Conservation (phyloP, 352 stramenopile genomes). For the Bremia lactucae region DNA sequence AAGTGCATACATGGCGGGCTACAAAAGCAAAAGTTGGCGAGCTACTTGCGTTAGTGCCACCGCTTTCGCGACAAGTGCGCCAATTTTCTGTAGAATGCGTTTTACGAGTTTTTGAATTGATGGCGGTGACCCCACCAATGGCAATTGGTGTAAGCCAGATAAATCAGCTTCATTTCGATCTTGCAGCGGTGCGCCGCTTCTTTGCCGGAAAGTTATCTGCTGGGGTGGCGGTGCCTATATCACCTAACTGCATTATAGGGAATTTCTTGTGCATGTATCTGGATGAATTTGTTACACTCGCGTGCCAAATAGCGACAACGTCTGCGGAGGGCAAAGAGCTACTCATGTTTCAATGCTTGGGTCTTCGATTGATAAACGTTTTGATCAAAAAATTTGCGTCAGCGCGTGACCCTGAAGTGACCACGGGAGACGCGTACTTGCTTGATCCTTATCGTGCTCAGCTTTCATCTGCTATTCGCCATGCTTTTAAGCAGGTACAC, state of each 20-base stretch:
- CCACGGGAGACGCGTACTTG: conserved; percentile 37
- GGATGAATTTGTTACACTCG: conserved; percentile 79
- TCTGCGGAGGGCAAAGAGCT: conserved; percentile 64
- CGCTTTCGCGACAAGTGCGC: conserved; percentile 62
- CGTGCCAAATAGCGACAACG: conserved; percentile 63
- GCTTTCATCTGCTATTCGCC: conserved; percentile 65
- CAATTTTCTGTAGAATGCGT: conserved; percentile 74
- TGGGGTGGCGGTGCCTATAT: conserved; percentile 4
- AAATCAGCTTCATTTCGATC: conserved; percentile 57
- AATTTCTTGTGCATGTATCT: conserved; percentile 84
- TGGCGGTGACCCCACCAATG: conserved; percentile 17
- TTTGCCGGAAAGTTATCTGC: conserved; percentile 31
- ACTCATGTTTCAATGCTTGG: conserved; percentile 65
- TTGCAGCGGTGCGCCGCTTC: conserved; percentile 35
- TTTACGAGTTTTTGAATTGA: conserved; percentile 57
- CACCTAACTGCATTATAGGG: conserved; percentile 6
- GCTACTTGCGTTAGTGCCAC: conserved; percentile 46
- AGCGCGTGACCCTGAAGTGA: conserved; percentile 60
- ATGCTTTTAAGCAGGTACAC: conserved; percentile 57
- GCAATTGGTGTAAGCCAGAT: conserved; percentile 7
- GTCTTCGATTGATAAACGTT: conserved; percentile 54
- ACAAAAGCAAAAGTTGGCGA: conserved; percentile 62
- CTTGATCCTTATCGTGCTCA: conserved; percentile 79
- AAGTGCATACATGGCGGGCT: conserved; percentile 58
- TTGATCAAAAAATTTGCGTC: conserved; percentile 47